These are phyloP conservation scores for Mycena maculata DNA, from an alignment of 768 basidiomycete species.

Conservation along the genomic window DNA sequence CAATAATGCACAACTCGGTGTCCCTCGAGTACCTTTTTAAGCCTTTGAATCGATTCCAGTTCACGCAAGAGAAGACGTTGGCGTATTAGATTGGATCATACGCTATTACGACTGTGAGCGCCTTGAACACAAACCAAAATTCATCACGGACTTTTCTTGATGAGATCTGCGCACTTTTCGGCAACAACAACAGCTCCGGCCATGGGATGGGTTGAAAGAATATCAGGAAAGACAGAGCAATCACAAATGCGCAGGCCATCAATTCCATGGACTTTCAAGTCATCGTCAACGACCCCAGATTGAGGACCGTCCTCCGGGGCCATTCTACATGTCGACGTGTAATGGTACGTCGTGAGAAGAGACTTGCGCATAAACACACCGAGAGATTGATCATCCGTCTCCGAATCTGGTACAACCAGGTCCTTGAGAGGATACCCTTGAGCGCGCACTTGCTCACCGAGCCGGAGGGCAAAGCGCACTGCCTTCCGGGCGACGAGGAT, in stretches of 20 bases:
- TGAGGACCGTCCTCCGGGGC: conserved; percentile 39
- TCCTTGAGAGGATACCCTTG: conserved; percentile 43
- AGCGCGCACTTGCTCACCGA: conserved; percentile 40
- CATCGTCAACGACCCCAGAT: conserved; percentile 5
- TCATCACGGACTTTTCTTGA: neutral
- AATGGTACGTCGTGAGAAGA: conserved; percentile 47
- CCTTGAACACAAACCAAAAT: too few species aligned
- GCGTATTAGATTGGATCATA: too few species aligned
- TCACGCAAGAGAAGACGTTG: too few species aligned
- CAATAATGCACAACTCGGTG: too few species aligned
- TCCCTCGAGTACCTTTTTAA: too few species aligned
- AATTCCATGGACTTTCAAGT: conserved; percentile 22
- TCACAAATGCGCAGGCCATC: conserved; percentile 11
- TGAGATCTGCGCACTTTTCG: neutral
- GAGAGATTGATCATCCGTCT: conserved; percentile 44
- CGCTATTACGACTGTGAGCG: too few species aligned
- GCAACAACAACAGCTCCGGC: conserved; percentile 10
- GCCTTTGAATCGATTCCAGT: too few species aligned
- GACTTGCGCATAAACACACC: conserved; percentile 43
- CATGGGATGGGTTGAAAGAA: neutral
- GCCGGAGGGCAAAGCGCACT: conserved; percentile 36
- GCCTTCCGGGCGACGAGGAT: conserved; percentile 40
- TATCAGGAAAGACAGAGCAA: neutral
- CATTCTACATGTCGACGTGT: conserved; percentile 53
- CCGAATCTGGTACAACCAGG: conserved; percentile 40